Evolutionary conservation across 2,329 filamentous ascomycete species (phyloP), one percentile per base, ranked within the genome.

Genomic region (Fusarium xylarioides): DNA sequence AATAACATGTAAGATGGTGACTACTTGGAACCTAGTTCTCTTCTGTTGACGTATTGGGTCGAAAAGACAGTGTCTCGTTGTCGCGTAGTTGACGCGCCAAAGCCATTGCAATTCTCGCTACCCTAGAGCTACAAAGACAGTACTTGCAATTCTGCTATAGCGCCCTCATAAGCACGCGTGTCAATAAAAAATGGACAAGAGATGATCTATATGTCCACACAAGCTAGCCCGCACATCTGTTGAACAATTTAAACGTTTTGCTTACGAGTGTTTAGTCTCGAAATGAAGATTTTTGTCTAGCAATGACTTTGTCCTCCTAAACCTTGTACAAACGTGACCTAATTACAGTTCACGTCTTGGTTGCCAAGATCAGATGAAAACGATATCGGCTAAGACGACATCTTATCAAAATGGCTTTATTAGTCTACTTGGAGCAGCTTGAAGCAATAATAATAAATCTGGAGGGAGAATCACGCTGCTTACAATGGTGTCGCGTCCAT

Each of bases 311-410:
- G 19, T 38, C 12, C 19, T 14, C 5, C 0, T 11, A 7, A 18
- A 28, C 18, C 11, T 7, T 1, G 3, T 2, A 9, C 1, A 15
- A 2, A 28, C 0, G 0, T 11, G 26, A 8, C 10, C 7, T 4
- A 11, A 12, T n/a, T 3, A 49, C 4, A 16, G 0, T 18, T 16
- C 14, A 26, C 14, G 5, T 15, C 12, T 35, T 26, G 12, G 1
- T 8, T 16, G 6, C 18, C 4, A 16, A 21, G 10, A 21, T 37
- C 3, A 53, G 6, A 16, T 8, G 7, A 15, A 0, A 28, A 21
- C 9, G 4, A 15, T 16, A 16, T 21, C 6, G 7, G 32, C 2
- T 2, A 7, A 19, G 6, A 4, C 4, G 4, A 11, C 12, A 0
- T 21, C 16, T 11, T 19, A 7, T 4, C 2, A 2, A 11, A 11